Evolutionary conservation across 148 eudicot species (phyloP), one percentile per base, ranked within the genome.

Genomic region (Vaccinium corymbosum): DNA sequence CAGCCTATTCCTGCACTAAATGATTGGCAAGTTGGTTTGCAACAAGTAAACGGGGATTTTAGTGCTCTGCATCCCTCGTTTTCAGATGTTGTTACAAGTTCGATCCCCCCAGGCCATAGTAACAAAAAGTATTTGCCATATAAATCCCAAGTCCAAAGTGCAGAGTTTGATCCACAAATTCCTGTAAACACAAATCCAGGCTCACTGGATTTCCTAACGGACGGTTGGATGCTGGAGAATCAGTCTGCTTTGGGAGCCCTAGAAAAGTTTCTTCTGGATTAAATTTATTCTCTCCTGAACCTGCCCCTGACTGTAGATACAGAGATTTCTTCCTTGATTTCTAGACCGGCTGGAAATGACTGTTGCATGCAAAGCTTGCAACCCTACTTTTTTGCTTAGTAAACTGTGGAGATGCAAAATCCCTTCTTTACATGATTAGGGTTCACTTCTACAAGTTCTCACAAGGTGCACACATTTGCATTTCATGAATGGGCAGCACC

Each of bases 321-420:
- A 70, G 91, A 70, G 91, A 89, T 84, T 81, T 83, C 82, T 83
- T 88, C 50, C 87, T 93, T 82, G 89, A 90, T 85, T 88, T 88
- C 66, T 87, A 89, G 85, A 88, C 88, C 52, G 88, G 83, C 10
- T 82, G 48, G 46, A 49, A 48, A 11, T 66, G 80, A 27, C 25
- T 10, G 42, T 38, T 52, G 35, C 42, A 13, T 61, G 25, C 16
- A 70, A 78, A 14, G 71, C 32, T 29, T 5, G 16, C 27, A 29
- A 48, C 52, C n/a, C 74, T 32, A 20, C 49, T 5, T 27, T 76
- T 61, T 61, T 27, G 46, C 57, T 42, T 62, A 5, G 52, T 11
- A 42, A 49, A 50, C 57, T 46, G 15, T 55, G 22, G 73, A 57
- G 48, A 59, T 66, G 80, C 32, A 11, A 35, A 35, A 62, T 76